Conservation (phyloP, 768 basidiomycete genomes). For the Leucocoprinus birnbaumii region DNA sequence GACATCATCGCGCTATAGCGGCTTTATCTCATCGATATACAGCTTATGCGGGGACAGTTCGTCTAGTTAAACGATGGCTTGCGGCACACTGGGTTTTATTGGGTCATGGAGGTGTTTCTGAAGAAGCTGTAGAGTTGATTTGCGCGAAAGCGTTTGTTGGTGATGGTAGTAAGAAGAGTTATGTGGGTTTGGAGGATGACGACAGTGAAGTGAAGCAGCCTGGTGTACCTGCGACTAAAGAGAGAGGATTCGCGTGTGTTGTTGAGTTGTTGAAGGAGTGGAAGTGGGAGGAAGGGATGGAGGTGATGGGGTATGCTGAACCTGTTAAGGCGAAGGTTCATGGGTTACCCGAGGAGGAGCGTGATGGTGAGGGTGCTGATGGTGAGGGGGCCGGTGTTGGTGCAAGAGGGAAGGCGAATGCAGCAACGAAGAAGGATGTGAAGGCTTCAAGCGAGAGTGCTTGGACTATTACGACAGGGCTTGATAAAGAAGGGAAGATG, state of each 20-base stretch:
- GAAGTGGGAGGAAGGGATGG: conserved; percentile 76
- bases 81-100: conserved; percentile 89
- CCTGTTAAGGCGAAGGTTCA: neutral
- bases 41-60: conserved; percentile 81
- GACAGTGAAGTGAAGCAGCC: conserved; percentile 29
- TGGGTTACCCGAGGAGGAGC: conserved; percentile 21
- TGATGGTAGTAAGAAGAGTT: conserved; percentile 33
- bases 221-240: conserved; percentile 68
- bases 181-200: conserved; percentile 27
- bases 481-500: conserved; percentile 67
- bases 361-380: conserved; percentile 18
- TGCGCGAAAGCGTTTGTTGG: conserved; percentile 77
- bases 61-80: conserved; percentile 92
- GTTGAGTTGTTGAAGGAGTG: conserved; percentile 76
- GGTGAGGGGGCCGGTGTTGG: neutral
- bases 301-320: conserved; percentile 69
- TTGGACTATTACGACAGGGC: conserved; percentile 79
- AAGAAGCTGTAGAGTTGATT: conserved; percentile 83
- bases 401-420: neutral
- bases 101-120: conserved; percentile 55
- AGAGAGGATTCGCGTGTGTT: conserved; percentile 74
- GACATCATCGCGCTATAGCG: conserved; percentile 83
- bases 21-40: conserved; percentile 75
- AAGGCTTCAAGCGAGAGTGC: conserved; percentile 35
- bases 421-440: conserved; percentile 17